Conservation (phyloP, 2,329 filamentous ascomycete genomes). For the Dactylonectria macrodidyma region DNA sequence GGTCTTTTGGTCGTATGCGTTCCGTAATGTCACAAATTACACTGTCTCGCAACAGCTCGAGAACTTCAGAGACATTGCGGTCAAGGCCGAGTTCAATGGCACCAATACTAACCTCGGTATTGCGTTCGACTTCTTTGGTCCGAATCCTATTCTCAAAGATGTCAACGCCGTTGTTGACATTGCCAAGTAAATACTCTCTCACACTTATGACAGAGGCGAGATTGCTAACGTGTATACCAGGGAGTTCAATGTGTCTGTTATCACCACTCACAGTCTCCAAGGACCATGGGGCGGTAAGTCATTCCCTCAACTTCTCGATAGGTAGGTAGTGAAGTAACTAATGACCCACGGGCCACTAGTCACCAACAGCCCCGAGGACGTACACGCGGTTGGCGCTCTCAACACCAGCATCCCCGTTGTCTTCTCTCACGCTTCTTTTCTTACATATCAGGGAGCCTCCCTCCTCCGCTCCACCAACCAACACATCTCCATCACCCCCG, state of each 20-base stretch:
- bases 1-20: conserved; percentile 62
- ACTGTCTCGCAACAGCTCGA: conserved; percentile 55
- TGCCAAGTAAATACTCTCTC: conserved; percentile 34
- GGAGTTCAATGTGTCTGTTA: conserved; percentile 58
- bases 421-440: conserved; percentile 65
- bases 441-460: conserved; percentile 56
- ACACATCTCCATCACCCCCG: conserved; percentile 70
- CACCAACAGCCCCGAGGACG: neutral
- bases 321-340: too few relatives aligned
- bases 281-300: neutral
- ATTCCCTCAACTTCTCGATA: neutral
- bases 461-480: conserved; percentile 66
- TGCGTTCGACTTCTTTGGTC: conserved; percentile 58
- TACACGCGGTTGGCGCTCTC: conserved; percentile 56
- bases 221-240: neutral
- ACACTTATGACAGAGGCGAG: neutral
- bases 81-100: conserved; percentile 42
- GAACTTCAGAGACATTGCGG: conserved; percentile 56
- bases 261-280: conserved; percentile 56
- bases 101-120: conserved; percentile 57
- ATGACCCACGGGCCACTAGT: neutral
- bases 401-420: conserved; percentile 63
- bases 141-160: conserved; percentile 36
- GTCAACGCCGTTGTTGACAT: conserved; percentile 48
- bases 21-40: conserved; percentile 55